These are phyloP conservation scores for Hanseniaspora sp. DNA, from an alignment of 1,139 yeast genomes.

Conservation along the genomic window DNA sequence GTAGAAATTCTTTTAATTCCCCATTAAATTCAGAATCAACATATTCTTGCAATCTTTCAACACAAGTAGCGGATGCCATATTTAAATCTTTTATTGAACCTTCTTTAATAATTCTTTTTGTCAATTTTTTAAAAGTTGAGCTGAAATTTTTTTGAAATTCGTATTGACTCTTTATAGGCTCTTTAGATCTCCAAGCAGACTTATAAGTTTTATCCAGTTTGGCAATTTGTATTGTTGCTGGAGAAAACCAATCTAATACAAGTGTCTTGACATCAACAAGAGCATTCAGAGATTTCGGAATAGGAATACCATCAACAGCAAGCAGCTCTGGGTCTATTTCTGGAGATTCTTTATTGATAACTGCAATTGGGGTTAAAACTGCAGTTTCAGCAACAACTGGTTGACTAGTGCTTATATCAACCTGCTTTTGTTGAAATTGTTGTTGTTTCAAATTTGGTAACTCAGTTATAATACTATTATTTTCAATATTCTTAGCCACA, in stretches of 20 bases:
- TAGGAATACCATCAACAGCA: background rate
- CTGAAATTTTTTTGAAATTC: constrained; percentile 10
- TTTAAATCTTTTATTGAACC: background rate
- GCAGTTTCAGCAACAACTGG: too few relatives aligned
- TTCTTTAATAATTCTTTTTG: constrained; percentile 2
- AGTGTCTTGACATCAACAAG: background rate
- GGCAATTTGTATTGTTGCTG: background rate
- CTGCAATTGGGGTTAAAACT: too few relatives aligned
- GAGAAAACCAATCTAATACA: constrained; percentile 13
- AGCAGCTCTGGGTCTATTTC: constrained; percentile 4
- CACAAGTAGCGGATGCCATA: constrained; percentile 5
- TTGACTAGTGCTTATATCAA: too few relatives aligned
- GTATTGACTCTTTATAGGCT: constrained; percentile 12
- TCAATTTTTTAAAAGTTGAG: constrained; percentile 3
- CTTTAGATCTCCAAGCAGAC: constrained; percentile 3
- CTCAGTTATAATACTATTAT: background rate
- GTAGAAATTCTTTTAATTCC: constrained; percentile 1
- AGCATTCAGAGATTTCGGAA: background rate
- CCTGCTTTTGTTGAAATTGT: background rate
- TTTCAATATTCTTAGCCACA: background rate
- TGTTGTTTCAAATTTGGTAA: background rate
- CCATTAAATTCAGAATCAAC: constrained; percentile 2
- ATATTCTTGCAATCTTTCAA: constrained; percentile 3
- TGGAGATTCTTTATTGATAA: background rate
- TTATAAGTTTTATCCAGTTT: constrained; percentile 12